Evolutionary conservation across 1,284 basidiomycete species (phyloP), one percentile per base, ranked within the genome.

Genomic region (Heimioporus retisporus): DNA sequence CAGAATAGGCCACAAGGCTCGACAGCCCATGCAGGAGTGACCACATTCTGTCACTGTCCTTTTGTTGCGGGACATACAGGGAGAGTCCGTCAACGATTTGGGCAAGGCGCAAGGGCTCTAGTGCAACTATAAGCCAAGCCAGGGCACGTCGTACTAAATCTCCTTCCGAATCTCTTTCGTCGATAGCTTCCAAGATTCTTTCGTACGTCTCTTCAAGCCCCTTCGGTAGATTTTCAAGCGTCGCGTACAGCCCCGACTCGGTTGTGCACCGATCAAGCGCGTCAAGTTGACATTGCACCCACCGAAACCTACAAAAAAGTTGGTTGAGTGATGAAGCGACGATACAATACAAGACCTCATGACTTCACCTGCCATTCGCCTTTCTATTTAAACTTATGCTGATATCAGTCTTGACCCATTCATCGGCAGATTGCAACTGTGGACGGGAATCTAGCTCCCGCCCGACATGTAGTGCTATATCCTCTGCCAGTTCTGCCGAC

Each of bases 261-360:
- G 53, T 48, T 2, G 43, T 14, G 54, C 64, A 65, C 28, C 43
- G 60, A 15, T 58, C 61, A 7, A 65, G 60, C 10, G n/a, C 28
- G 25, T 62, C 65, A 4, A 65, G 16, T 28, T 65, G 65, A 44
- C 65, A 66, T 16, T 64, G 54, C 10, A 64, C 62, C 65, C 65
- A 66, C 14, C 55, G 58, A 25, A 66, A 66, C 19, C 62, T 64
- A 54, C 7, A 35, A 23, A 43, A n/a, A 31, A 15, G 6, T 11
- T 14, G 4, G 4, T 10, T 62, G 11, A 64, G 40, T 44, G 8
- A 3, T 15, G 4, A 35, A 2, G 35, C 10, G 4, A 21, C 11
- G 31, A 6, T 35, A 44, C 23, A 18, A 35, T 35, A 8, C 35
- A 35, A 35, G 35, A 6, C 35, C 35, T 35, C 31, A 23, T 4